Evolutionary conservation across 257 asterid genomes (phyloP), one percentile per base, ranked within the genome.

Genomic region (Haberlea rhodopensis): DNA sequence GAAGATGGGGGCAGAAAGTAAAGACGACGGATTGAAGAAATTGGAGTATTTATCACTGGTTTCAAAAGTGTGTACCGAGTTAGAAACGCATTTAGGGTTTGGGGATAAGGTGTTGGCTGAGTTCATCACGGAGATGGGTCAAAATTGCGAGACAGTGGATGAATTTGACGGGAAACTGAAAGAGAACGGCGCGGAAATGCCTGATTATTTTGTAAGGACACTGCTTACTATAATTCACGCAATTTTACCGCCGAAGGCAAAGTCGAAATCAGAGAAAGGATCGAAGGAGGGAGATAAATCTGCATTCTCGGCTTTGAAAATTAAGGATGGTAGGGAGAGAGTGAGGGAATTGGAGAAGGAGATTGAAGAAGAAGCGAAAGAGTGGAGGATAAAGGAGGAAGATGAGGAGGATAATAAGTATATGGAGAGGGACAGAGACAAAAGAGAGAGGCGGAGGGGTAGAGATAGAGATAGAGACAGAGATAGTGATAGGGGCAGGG

Each of bases 291-390:
- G 71, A 25, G 82, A 77, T 0, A 71, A 73, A 20, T 65, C 78
- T 1, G 76, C 72, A 2, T 84, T 75, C 70, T 63, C 81, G 0
- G 94, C 95, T 32, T 69, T 89, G 79, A 83, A 74, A 69, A 88
- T 91, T 63, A 76, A 71, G 65, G 96, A 91, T 78, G 73, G 86
- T 7, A 88, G 25, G 65, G 95, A 82, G 69, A 78, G 86, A 75
- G 87, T 89, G 67, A 91, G 76, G 81, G 89, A 89, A 66, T 72
- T 91, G 79, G 96, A 87, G 84, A 84, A 70, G 78, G 96, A 91
- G 82, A 82, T 91, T 60, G 92, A 86, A 61, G 67, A 77, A 71
- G 98, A 91, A 65, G 79, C 77, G 0, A 83, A 53, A 57, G 70
- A 51, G 62, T 71, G 67, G 67, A 73, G 62, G 70, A 71, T 64